A percentile compares a stretch with the other conserved stretches of the same genome.
These are phyloP conservation scores for Aspergillus biplanus DNA, from an alignment of 495 filamentous ascomycete species.

Conservation along the genomic window DNA sequence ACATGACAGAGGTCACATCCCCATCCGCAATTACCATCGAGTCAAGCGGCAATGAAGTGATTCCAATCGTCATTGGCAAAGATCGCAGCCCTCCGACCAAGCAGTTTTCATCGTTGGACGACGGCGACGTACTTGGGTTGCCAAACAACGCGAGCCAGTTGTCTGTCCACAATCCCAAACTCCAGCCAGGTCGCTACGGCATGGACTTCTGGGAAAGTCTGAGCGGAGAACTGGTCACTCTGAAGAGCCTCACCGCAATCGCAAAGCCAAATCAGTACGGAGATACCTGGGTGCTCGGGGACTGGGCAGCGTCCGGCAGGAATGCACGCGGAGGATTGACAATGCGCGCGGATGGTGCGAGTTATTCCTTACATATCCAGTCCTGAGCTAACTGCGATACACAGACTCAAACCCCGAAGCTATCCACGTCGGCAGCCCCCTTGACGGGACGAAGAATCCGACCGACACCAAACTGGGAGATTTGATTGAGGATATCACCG, in stretches of 20 bases:
- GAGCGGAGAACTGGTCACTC: conserved; percentile 58
- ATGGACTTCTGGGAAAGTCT: conserved; percentile 69
- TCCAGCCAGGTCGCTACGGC: conserved; percentile 57
- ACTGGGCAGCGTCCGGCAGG: conserved; percentile 54
- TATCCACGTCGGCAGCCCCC: conserved; percentile 59
- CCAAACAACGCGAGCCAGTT: conserved; percentile 56
- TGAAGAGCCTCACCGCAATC: conserved; percentile 51
- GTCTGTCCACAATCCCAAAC: conserved; percentile 55
- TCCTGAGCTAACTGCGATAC: conserved; percentile 9
- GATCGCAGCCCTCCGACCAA: conserved; percentile 54
- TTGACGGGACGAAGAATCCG: conserved; percentile 62
- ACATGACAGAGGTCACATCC: conserved; percentile 57
- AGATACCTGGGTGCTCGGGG: conserved; percentile 63
- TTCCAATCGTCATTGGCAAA: conserved; percentile 57
- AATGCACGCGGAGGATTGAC: conserved; percentile 61
- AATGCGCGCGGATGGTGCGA: conserved; percentile 45
- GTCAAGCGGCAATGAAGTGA: conserved; percentile 48
- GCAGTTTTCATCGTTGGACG: conserved; percentile 56
- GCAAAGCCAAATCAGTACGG: conserved; percentile 58
- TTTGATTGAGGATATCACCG: conserved; percentile 57
- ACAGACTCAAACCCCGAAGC: conserved; percentile 64
- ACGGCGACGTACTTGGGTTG: conserved; percentile 49
- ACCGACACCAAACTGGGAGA: conserved; percentile 59
- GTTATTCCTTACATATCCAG: neutral
- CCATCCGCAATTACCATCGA: conserved; percentile 50